phyloP scores from a whole-genome alignment of 176 grass and related monocot genomes.

The Raddia guianensis region DNA sequence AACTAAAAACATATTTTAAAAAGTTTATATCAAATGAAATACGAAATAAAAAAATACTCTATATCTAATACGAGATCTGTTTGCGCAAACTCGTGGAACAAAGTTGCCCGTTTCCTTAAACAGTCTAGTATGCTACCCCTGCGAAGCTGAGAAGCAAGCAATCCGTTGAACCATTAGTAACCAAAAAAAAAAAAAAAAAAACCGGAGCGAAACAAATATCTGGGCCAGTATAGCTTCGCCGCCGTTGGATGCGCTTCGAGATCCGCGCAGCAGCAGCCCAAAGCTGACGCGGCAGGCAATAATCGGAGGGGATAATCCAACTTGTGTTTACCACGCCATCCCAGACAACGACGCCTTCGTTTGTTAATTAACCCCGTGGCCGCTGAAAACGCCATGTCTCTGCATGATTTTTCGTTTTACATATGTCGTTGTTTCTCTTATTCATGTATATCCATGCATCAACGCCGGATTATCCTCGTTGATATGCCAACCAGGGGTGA shows the following conservation, averaged over 20 bases:
- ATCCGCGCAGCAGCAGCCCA: not conserved
- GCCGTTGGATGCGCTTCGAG: conserved; percentile 30
- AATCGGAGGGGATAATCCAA: conserved; percentile 27
- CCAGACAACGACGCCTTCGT: not conserved
- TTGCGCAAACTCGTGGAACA: too few species aligned
- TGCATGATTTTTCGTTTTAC: not conserved
- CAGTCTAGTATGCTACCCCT: too few species aligned
- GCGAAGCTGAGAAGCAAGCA: too few species aligned
- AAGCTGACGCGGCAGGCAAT: conserved; percentile 25
- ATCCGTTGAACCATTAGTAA: too few species aligned
- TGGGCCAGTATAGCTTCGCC: not conserved
- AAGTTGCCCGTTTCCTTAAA: too few species aligned
- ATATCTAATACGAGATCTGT: too few species aligned
- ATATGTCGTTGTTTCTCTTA: not conserved
- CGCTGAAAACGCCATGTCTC: conserved; percentile 16
- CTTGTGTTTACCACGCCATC: conserved; percentile 25
- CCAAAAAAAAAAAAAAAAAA: too few species aligned
- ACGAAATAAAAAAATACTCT: too few species aligned
- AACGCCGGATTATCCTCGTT: not conserved
- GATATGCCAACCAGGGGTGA: not conserved
- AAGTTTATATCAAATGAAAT: too few species aligned
- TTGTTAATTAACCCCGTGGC: conserved; percentile 7
- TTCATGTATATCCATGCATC: not conserved
- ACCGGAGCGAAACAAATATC: conserved; percentile 22
- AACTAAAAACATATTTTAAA: too few species aligned